A percentile compares a stretch with the other conserved stretches of the same genome.
phyloP scores from a whole-genome alignment of 2,329 filamentous ascomycete genomes.

The Alternaria rosae region DNA sequence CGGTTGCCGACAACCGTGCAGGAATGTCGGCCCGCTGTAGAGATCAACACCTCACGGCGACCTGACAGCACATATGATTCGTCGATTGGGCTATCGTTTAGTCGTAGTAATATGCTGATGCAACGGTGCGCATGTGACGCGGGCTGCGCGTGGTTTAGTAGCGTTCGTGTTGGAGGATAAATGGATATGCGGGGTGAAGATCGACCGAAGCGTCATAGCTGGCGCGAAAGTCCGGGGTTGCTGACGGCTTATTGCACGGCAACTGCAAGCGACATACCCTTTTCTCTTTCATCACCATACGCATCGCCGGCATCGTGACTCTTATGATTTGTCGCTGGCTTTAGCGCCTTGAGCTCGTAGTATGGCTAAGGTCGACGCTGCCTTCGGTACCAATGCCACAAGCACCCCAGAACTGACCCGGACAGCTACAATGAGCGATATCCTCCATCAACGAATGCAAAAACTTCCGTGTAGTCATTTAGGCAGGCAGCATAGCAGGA shows the following conservation, averaged over 20 bases:
- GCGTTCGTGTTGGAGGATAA: constrained; percentile 1
- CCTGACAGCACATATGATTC: neutral
- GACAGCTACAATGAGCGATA: neutral
- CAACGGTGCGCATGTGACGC: constrained; percentile 1
- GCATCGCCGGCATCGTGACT: neutral
- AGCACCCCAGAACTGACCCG: too few relatives aligned
- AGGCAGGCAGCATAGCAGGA: neutral
- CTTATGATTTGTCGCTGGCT: neutral
- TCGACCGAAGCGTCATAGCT: constrained; percentile 8
- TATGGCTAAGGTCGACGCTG: neutral
- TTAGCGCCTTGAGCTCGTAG: neutral
- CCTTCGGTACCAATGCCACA: rapidly evolving
- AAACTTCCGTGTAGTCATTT: neutral
- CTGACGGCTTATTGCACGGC: neutral
- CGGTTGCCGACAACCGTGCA: constrained; percentile 6
- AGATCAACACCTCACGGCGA: neutral
- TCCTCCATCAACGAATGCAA: neutral
- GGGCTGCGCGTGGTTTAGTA: constrained; percentile 2
- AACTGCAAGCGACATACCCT: neutral
- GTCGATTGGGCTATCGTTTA: neutral
- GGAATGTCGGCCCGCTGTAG: constrained; percentile 6
- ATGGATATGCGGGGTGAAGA: constrained; percentile 12
- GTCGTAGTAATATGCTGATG: neutral
- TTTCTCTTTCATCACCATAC: neutral
- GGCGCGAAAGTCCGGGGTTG: neutral